Conservation (phyloP, 78 protist species). For the Polysphondylium violaceum region DNA sequence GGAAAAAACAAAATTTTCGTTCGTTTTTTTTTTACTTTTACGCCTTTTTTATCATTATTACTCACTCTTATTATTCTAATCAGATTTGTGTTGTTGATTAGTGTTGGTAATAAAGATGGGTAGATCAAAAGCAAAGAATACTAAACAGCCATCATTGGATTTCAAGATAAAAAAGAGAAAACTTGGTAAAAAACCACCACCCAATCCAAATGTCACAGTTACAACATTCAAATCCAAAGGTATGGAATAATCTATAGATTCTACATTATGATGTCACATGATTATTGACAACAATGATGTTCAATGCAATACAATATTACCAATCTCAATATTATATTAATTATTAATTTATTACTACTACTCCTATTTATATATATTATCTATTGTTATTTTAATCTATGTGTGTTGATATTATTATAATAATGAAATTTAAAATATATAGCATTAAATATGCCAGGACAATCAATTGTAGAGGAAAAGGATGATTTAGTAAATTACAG, state of each 20-base stretch:
- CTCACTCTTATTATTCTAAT: no score
- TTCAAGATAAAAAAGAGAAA: slow-evolving; percentile 51
- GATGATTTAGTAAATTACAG: slow-evolving; percentile 71
- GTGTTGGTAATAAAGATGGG: slow-evolving; percentile 28
- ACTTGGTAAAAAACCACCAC: slow-evolving; percentile 70
- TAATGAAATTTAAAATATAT: background rate
- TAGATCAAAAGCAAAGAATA: slow-evolving; percentile 62
- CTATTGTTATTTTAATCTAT: background rate
- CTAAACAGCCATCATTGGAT: slow-evolving; percentile 69
- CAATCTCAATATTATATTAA: background rate
- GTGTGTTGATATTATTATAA: background rate
- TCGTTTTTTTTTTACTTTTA: no score
- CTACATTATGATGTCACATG: background rate
- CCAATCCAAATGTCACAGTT: slow-evolving; percentile 60
- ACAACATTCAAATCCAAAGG: slow-evolving; percentile 76
- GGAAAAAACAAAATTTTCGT: no score
- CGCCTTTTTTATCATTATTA: no score
- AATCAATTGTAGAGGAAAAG: slow-evolving; percentile 43
- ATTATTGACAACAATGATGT: background rate
- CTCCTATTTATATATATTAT: background rate
- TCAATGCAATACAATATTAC: no score
- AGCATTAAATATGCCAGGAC: slow-evolving; percentile 74
- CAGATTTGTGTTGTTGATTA: no score
- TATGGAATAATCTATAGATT: background rate
- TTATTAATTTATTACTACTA: background rate